Conservation (phyloP, 139 green algal species). For the Coccomyxa sp. region DNA sequence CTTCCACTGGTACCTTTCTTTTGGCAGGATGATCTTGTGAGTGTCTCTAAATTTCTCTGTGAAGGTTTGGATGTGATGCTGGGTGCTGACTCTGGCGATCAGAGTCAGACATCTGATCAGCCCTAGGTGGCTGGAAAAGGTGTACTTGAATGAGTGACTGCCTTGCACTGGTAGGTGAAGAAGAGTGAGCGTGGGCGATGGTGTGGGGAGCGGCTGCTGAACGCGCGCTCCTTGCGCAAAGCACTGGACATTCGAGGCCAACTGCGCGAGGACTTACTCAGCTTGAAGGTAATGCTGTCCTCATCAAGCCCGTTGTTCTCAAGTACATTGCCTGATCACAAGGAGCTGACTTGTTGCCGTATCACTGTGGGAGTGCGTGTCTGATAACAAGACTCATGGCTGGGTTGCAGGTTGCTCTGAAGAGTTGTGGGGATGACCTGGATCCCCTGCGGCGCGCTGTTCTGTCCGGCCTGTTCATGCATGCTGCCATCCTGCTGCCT, state of each 20-base stretch:
- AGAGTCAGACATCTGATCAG: background rate
- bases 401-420: conserved; percentile 6
- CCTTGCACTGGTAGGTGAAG: conserved; percentile 2
- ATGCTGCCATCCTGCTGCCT: conserved; percentile 63
- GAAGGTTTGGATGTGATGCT: background rate
- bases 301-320: too few relatives aligned
- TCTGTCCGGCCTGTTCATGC: conserved; percentile 68
- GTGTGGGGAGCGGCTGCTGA: conserved; percentile 64
- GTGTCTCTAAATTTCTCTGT: background rate
- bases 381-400: background rate
- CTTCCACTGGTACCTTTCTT: too few relatives aligned
- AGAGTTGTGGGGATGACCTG: background rate
- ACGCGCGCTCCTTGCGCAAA: conserved; percentile 63
- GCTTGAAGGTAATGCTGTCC: conserved; percentile 29
- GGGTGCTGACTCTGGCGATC: background rate
- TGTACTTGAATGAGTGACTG: background rate
- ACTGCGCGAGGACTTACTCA: conserved; percentile 44
- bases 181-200: conserved; percentile 34
- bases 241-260: conserved; percentile 68
- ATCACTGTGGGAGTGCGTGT: background rate
- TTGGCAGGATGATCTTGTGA: background rate
- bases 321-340: background rate
- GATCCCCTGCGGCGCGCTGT: conserved; percentile 49
- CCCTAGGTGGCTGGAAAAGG: background rate
- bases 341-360: conserved; percentile 6